phyloP scores from a whole-genome alignment of 495 filamentous ascomycete genomes.

The Aspergillus nidulans region DNA sequence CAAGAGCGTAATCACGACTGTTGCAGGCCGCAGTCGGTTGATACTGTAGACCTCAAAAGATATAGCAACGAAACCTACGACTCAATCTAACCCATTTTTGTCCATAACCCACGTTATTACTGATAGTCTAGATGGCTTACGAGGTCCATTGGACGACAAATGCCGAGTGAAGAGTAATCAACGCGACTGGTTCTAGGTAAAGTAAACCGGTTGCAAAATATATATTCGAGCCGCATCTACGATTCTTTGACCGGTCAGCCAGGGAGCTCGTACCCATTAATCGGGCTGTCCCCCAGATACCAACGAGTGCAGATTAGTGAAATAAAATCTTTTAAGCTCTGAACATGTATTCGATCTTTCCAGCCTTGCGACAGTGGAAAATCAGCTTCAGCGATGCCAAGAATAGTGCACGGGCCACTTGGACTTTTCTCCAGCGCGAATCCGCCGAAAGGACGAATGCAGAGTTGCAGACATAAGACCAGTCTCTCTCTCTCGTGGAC shows the following conservation, averaged over 20 bases:
- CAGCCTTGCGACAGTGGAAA: background rate
- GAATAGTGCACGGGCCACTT: constrained; percentile 11
- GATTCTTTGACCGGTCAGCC: background rate
- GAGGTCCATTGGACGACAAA: background rate
- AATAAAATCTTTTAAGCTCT: no score
- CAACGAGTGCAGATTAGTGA: no score
- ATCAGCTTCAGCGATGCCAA: background rate
- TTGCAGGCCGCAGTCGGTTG: no score
- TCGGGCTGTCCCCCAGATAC: background rate
- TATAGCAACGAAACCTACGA: no score
- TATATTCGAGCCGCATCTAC: background rate
- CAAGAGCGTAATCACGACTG: background rate
- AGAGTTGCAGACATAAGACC: background rate
- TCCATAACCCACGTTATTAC: no score
- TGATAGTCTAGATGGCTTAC: no score
- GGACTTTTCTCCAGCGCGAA: constrained; percentile 13
- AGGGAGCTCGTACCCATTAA: background rate
- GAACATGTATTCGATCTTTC: background rate
- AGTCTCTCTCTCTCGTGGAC: background rate
- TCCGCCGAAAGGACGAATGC: constrained; percentile 8
- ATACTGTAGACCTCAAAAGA: no score
- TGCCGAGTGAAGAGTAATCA: background rate
- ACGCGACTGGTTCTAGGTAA: background rate
- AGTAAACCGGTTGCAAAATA: background rate
- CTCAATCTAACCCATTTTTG: no score